Evolutionary conservation across 1,284 basidiomycete species (phyloP).

Genomic region (Marasmius fiardii): DNA sequence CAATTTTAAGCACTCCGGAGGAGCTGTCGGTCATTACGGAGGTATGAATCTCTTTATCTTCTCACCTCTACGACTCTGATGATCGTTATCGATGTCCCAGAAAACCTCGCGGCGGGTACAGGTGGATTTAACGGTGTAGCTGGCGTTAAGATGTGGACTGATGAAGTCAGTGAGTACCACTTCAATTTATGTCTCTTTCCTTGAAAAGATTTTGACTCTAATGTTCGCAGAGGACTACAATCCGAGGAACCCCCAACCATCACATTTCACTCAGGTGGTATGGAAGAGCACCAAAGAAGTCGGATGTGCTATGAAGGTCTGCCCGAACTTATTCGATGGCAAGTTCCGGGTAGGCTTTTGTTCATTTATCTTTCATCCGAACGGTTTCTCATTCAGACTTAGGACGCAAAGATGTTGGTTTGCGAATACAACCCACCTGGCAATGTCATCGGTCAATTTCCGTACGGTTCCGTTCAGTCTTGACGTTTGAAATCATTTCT

Average conservation of each 20-base stretch:
- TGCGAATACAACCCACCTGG: conserved; percentile 48
- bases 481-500: background rate
- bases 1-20: conserved; percentile 43
- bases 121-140: conserved; percentile 33
- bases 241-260: conserved; percentile 36
- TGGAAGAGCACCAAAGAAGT: conserved; percentile 46
- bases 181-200: background rate
- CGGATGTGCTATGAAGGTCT: conserved; percentile 40
- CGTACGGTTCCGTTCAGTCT: conserved; percentile 24
- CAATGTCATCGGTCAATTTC: conserved; percentile 46
- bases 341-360: conserved; percentile 9
- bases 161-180: conserved; percentile 32
- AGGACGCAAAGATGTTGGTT: conserved; percentile 33
- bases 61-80: background rate
- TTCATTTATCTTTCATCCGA: conserved; percentile 26
- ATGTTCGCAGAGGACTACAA: conserved; percentile 34
- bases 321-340: conserved; percentile 30
- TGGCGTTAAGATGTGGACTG: conserved; percentile 40
- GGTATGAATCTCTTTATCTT: conserved; percentile 25
- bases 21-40: conserved; percentile 39
- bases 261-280: conserved; percentile 52
- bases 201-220: background rate
- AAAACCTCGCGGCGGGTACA: conserved; percentile 49
- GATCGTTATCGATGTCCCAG: conserved; percentile 19
- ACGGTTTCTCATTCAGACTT: background rate